Conservation (phyloP, 192 early-diverging fungal species). For the Backusella liffmaniae region DNA sequence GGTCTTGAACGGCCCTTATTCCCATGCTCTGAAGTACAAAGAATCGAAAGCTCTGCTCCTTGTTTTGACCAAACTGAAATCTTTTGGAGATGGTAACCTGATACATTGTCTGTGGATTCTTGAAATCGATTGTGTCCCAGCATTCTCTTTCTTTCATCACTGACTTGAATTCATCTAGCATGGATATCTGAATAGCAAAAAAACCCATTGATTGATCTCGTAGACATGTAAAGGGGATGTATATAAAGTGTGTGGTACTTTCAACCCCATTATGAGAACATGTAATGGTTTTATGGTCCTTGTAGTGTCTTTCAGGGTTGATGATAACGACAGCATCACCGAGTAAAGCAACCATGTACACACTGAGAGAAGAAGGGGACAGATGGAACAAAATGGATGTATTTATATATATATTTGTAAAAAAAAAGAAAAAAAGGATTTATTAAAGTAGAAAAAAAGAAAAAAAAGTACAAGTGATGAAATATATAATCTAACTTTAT, state of each 20-base stretch:
- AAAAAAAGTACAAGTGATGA: not conserved
- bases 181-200: not conserved
- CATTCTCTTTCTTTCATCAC: not conserved
- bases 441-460: not conserved
- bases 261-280: not conserved
- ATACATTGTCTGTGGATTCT: not conserved
- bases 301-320: not conserved
- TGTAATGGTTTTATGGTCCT: not conserved
- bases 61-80: slow-evolving; percentile 7
- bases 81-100: not conserved
- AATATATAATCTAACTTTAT: not conserved
- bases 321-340: not conserved
- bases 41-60: not conserved
- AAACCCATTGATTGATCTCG: slow-evolving; percentile 1
- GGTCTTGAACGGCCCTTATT: not conserved
- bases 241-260: not conserved
- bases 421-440: not conserved
- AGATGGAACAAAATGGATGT: not conserved
- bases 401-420: not conserved
- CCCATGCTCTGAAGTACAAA: not conserved
- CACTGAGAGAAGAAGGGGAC: not conserved
- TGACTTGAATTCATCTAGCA: not conserved
- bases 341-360: slow-evolving; percentile 2
- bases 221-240: not conserved
- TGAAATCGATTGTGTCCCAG: not conserved